Evolutionary conservation across 495 filamentous ascomycete species (phyloP), one percentile per base, ranked within the genome.

Genomic region (Podospora conica): DNA sequence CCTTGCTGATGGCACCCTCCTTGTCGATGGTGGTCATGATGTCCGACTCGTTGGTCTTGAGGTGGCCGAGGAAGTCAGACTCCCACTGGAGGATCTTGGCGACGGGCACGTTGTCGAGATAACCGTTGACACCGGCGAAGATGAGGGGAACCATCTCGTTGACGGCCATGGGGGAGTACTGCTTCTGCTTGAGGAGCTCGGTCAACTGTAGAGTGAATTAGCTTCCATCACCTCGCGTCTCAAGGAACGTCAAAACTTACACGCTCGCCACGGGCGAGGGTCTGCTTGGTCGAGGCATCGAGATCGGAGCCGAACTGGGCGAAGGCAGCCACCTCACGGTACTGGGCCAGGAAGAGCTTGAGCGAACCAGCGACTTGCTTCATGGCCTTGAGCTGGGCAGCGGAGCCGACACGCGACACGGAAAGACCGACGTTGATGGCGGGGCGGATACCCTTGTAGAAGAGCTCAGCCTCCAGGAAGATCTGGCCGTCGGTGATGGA

Each of bases 391-490:
- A 98, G 89, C 86, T 98, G 95, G 76, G 95, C 95, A 79, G 95
- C 93, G 75, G 95, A 98, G 79, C 95, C 95, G 88, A 98, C 95
- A 90, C 95, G 95, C 76, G 95, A 98, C 69, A 98, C 95, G 76
- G 95, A 98, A 65, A 98, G 91, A 95, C 95, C 95, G 89, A 98
- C 95, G 88, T 98, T 98, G 84, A 98, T 98, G 83, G 95, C 95
- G 73, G 95, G 95, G 77, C 95, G 96, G 83, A 98, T 83, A 96
- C 95, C 95, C 90, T 98, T 98, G 90, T 98, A 98, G 91, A 98
- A 98, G 68, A 98, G 87, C 80, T 98, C 95, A 71, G 96, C 79
- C 84, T 98, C 95, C 87, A 98, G 88, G 91, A 98, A 98, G 82
- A 98, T 98, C 85, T 98, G 95, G 65, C 95, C 95, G 75, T 98